A percentile compares a stretch with the other conserved stretches of the same genome.
These are phyloP conservation scores for Globisporangium orthogonon DNA, from an alignment of 352 stramenopile species.

Conservation along the genomic window DNA sequence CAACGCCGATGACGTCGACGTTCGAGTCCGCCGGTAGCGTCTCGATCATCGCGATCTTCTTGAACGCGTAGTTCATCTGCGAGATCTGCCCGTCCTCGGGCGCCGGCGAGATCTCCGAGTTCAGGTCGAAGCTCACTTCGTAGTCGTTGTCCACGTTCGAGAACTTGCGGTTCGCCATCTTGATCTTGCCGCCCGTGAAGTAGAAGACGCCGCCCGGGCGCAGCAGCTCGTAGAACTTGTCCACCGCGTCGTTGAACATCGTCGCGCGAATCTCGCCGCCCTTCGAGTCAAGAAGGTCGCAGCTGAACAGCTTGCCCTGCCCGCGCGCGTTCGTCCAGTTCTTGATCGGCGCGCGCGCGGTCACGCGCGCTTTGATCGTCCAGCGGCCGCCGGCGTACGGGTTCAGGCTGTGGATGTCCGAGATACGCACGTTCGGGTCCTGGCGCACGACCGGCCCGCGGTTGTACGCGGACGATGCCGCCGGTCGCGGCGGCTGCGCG, in stretches of 20 bases:
- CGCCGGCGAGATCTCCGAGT: conserved; percentile 91
- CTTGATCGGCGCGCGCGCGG: conserved; percentile 90
- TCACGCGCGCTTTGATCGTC: conserved; percentile 96
- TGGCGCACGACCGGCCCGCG: conserved; percentile 76
- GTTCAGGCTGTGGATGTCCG: conserved; percentile 90
- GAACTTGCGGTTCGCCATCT: conserved; percentile 97
- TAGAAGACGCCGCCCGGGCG: conserved; percentile 89
- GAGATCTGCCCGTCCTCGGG: conserved; percentile 89
- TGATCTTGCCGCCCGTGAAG: conserved; percentile 93
- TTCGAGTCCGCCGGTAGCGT: conserved; percentile 76
- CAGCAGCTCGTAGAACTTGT: conserved; percentile 95
- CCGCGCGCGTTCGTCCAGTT: conserved; percentile 95
- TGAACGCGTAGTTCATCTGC: conserved; percentile 90
- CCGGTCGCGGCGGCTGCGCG: conserved; percentile 18
- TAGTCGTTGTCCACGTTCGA: conserved; percentile 96
- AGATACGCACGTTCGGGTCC: conserved; percentile 74
- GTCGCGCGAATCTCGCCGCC: conserved; percentile 96
- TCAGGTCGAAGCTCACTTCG: conserved; percentile 97
- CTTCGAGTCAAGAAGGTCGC: conserved; percentile 94
- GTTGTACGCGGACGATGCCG: conserved; percentile 39
- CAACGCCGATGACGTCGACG: conserved; percentile 95
- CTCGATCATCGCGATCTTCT: conserved; percentile 93
- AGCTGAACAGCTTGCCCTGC: conserved; percentile 94
- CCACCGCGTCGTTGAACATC: conserved; percentile 98
- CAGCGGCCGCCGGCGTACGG: conserved; percentile 91